Evolutionary conservation across 257 asterid species (phyloP).

Genomic region (Ligustrum vulgare): DNA sequence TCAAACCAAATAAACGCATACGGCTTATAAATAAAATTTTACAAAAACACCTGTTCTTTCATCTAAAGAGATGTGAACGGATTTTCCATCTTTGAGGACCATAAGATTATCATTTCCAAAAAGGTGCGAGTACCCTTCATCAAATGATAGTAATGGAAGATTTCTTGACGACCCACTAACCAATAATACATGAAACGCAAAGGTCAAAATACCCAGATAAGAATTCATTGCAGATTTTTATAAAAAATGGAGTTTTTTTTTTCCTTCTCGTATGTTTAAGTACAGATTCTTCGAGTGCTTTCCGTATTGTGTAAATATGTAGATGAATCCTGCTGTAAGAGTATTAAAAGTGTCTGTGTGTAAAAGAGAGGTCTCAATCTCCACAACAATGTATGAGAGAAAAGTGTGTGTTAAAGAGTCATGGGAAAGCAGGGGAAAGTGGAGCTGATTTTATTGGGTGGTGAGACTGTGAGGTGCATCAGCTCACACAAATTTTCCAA

Average conservation of each 20-base stretch:
- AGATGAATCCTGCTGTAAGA: slow-evolving; percentile 33
- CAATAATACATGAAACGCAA: slow-evolving; percentile 26
- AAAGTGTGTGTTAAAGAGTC: slow-evolving; percentile 10
- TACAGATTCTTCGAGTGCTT: slow-evolving; percentile 13
- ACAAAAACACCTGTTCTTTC: slow-evolving; percentile 66
- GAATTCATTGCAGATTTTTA: slow-evolving; percentile 33
- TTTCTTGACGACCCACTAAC: slow-evolving; percentile 64
- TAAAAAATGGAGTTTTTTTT: background rate
- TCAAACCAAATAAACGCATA: background rate
- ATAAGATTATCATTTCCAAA: slow-evolving; percentile 77
- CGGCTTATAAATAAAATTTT: background rate
- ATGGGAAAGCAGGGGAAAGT: slow-evolving; percentile 27
- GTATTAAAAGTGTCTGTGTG: slow-evolving; percentile 24
- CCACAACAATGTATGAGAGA: slow-evolving; percentile 31
- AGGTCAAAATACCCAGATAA: slow-evolving; percentile 22
- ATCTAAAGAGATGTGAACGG: slow-evolving; percentile 67
- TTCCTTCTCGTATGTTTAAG: background rate
- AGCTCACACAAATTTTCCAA: too few species aligned
- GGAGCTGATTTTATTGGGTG: slow-evolving; percentile 55
- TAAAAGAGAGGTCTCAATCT: slow-evolving; percentile 34
- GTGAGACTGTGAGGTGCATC: slow-evolving; percentile 14
- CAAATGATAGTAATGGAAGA: slow-evolving; percentile 66
- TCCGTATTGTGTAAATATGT: slow-evolving; percentile 18
- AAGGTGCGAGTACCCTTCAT: slow-evolving; percentile 85
- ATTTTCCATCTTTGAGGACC: slow-evolving; percentile 73